Evolutionary conservation across 2,329 filamentous ascomycete genomes (phyloP).

Genomic region (Trichothecium roseum): DNA sequence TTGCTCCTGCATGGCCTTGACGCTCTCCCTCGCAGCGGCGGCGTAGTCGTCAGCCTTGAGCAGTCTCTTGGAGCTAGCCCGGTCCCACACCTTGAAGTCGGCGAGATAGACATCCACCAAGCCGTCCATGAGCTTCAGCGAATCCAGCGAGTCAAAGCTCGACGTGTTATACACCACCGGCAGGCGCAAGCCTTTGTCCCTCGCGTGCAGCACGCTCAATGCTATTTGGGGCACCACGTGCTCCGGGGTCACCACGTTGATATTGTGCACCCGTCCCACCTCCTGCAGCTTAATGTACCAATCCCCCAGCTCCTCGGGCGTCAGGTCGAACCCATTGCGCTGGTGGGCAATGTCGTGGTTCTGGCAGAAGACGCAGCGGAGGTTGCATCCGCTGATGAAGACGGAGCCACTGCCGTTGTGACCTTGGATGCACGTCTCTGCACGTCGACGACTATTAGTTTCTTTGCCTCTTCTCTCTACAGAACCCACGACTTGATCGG

Average conservation of each 20-base stretch:
- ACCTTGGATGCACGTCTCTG: conserved; percentile 72
- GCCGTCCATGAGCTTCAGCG: conserved; percentile 63
- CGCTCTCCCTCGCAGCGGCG: conserved; percentile 60
- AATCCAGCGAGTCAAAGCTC: conserved; percentile 66
- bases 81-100: conserved; percentile 76
- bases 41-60: conserved; percentile 74
- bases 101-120: conserved; percentile 81
- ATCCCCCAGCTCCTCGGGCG: conserved; percentile 65
- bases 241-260: conserved; percentile 80
- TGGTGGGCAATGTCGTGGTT: conserved; percentile 79
- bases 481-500: too few relatives aligned
- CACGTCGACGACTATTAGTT: too few relatives aligned
- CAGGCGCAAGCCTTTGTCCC: conserved; percentile 56
- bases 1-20: conserved; percentile 72
- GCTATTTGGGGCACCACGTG: conserved; percentile 80
- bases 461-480: too few relatives aligned
- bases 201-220: conserved; percentile 63
- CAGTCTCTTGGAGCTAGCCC: conserved; percentile 54
- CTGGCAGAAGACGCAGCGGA: conserved; percentile 69
- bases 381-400: conserved; percentile 68
- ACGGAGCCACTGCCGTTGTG: conserved; percentile 72
- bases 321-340: conserved; percentile 69
- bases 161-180: conserved; percentile 83
- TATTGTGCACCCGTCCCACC: conserved; percentile 75
- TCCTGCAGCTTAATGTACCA: conserved; percentile 80